Base-by-base conservation (phyloP, 108 stramenopile species). In the Fragilariopsis cylindrus region DNA sequence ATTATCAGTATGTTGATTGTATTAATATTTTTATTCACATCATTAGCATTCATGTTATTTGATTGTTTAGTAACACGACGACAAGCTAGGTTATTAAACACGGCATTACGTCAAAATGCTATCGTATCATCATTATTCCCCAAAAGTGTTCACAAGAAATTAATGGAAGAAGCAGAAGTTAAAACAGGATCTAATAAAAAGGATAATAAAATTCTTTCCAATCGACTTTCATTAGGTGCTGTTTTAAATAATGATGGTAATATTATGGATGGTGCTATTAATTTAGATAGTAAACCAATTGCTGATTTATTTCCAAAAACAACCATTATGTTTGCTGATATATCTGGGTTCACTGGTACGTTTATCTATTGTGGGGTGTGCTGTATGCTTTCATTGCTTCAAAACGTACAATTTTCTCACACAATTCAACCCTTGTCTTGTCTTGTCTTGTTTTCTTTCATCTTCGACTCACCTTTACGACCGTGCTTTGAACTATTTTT, bases 241-340 rank as follows among this genome's bases (percentile, higher is more conserved):
- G 30, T 30, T 30, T 30, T 30, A 30, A 30, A 30, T 30, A 30
- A 30, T 30, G 30, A 30, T 2, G 30, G 30, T 30, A 30, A 30
- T 30, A 30, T 30, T 30, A 30, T 30, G 30, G 30, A 30, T 30
- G 30, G 30, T 30, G 30, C 30, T 30, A 30, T 30, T 15, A 9
- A 57, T 44, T 40, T 44, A n/a, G 43, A 45, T 44, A 63, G 43
- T 44, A 71, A 71, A 43, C 76, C 76, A 7, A 76, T 76, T 58
- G 76, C 76, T 7, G 76, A 76, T 13, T 49, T 76, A 3, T 76
- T 76, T n/a, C 68, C 67, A 19, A 40, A 60, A 2, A 71, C 76
- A 15, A 76, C 76, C 46, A 60, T 76, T 19, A 70, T 76, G 70
- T 76, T 76, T 48, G 76, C 76, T 45, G 76, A 76, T 39, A 78